Conservation (phyloP, 2,329 filamentous ascomycete genomes). For the Fusarium piperis region DNA sequence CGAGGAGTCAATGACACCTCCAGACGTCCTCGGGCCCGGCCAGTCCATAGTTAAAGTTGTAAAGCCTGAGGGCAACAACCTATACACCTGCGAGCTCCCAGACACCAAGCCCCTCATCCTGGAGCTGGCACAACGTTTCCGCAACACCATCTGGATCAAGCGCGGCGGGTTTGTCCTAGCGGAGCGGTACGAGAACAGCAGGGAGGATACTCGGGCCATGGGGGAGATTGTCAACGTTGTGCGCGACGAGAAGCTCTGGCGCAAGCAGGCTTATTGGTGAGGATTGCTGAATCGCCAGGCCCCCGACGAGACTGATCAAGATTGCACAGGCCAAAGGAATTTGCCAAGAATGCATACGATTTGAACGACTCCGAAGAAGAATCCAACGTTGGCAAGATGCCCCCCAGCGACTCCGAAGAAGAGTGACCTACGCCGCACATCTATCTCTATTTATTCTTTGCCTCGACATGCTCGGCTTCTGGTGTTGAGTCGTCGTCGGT, state of each 20-base stretch:
- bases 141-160: slow-evolving; percentile 93
- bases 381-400: slow-evolving; percentile 85
- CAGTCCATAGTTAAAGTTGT: slow-evolving; percentile 80
- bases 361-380: slow-evolving; percentile 79
- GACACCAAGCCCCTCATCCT: slow-evolving; percentile 73
- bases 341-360: slow-evolving; percentile 71
- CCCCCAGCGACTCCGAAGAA: slow-evolving; percentile 81
- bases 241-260: slow-evolving; percentile 89
- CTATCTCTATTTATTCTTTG: slow-evolving; percentile 46
- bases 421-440: slow-evolving; percentile 34
- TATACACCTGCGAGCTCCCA: slow-evolving; percentile 82
- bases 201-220: slow-evolving; percentile 79
- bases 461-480: slow-evolving; percentile 29
- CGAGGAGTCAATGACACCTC: slow-evolving; percentile 72
- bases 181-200: slow-evolving; percentile 71
- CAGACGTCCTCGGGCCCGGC: slow-evolving; percentile 65
- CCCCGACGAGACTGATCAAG: slow-evolving; percentile 21
- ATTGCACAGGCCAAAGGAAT: slow-evolving; percentile 77
- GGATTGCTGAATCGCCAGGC: background rate
- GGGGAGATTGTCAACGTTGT: slow-evolving; percentile 96
- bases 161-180: slow-evolving; percentile 88
- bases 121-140: slow-evolving; percentile 85
- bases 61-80: slow-evolving; percentile 87
- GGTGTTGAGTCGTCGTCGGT: slow-evolving; percentile 56
- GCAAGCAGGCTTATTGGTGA: slow-evolving; percentile 88